A percentile compares a stretch with the other conserved stretches of the same genome.
phyloP scores from a whole-genome alignment of 2,329 filamentous ascomycete genomes.

The Sphaceloma murrayae region DNA sequence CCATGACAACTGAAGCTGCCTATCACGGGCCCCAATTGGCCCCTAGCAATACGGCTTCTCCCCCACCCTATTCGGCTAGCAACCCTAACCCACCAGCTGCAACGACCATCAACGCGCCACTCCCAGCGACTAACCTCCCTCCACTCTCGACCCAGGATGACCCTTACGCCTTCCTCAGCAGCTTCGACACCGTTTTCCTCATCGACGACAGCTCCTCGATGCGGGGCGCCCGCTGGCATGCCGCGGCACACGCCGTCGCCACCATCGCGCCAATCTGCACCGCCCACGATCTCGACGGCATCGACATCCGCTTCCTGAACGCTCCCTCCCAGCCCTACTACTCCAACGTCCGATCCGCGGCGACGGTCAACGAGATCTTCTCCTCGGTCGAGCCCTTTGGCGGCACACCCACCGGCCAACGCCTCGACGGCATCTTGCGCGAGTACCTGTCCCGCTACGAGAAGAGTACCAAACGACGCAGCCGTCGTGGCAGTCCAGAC shows the following conservation, averaged over 20 bases:
- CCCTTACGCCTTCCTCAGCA: constrained; percentile 62
- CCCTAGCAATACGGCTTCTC: neutral
- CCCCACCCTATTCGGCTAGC: neutral
- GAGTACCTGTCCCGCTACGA: constrained; percentile 58
- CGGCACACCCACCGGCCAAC: constrained; percentile 63
- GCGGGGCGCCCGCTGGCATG: constrained; percentile 64
- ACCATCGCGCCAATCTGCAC: constrained; percentile 77
- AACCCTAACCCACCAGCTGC: constrained; percentile 31
- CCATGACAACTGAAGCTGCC: neutral
- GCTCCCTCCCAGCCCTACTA: constrained; percentile 51
- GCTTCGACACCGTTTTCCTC: constrained; percentile 81
- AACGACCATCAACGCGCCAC: constrained; percentile 23
- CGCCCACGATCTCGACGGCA: constrained; percentile 66
- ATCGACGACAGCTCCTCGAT: constrained; percentile 92
- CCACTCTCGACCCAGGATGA: constrained; percentile 46
- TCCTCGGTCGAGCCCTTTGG: constrained; percentile 52
- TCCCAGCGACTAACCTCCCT: constrained; percentile 19
- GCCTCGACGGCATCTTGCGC: constrained; percentile 60
- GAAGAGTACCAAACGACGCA: constrained; percentile 23
- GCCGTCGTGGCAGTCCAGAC: constrained; percentile 20
- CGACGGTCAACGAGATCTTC: constrained; percentile 61
- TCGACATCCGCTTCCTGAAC: constrained; percentile 90
- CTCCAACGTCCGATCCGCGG: constrained; percentile 51
- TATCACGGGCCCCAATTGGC: neutral
- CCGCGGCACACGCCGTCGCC: constrained; percentile 60